phyloP scores from a whole-genome alignment of 2,329 filamentous ascomycete genomes.

The Monilinia fructigena region DNA sequence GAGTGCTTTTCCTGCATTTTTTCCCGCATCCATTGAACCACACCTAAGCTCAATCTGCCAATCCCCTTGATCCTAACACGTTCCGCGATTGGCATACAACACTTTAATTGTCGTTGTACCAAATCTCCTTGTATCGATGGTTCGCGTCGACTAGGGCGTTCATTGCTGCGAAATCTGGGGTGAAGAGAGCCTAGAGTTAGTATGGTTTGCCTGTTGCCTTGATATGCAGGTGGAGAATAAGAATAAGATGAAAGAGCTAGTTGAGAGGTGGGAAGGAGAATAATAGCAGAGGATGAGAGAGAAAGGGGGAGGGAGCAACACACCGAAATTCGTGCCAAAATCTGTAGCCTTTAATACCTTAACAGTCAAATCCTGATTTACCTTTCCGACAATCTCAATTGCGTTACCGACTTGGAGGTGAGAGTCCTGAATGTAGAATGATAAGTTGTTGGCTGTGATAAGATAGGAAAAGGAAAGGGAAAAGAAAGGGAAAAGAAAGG shows the following conservation, averaged over 20 bases:
- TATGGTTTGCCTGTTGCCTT: neutral
- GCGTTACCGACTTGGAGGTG: slow-evolving; percentile 69
- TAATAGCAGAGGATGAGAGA: slow-evolving; percentile 5
- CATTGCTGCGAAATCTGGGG: slow-evolving; percentile 62
- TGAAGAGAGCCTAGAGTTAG: neutral
- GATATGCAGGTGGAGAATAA: neutral
- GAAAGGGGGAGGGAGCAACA: slow-evolving; percentile 40
- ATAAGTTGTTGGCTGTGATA: neutral
- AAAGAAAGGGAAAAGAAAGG: neutral
- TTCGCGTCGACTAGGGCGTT: slow-evolving; percentile 82
- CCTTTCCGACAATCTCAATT: slow-evolving; percentile 77
- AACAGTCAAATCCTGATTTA: slow-evolving; percentile 69
- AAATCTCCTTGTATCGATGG: slow-evolving; percentile 77
- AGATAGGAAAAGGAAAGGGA: neutral
- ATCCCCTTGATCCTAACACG: too few relatives aligned
- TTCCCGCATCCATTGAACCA: neutral
- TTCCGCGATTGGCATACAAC: too few relatives aligned
- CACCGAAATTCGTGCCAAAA: slow-evolving; percentile 66
- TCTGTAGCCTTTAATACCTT: slow-evolving; percentile 69
- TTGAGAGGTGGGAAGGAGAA: slow-evolving; percentile 8
- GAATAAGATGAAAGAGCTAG: neutral
- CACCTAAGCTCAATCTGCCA: too few relatives aligned
- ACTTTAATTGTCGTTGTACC: slow-evolving; percentile 50
- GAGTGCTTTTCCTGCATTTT: neutral
- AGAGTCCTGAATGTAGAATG: slow-evolving; percentile 53